A percentile compares a stretch with the other conserved stretches of the same genome.
Conservation (phyloP, 164 flowering plant species). For the Kingdonia uniflora region DNA sequence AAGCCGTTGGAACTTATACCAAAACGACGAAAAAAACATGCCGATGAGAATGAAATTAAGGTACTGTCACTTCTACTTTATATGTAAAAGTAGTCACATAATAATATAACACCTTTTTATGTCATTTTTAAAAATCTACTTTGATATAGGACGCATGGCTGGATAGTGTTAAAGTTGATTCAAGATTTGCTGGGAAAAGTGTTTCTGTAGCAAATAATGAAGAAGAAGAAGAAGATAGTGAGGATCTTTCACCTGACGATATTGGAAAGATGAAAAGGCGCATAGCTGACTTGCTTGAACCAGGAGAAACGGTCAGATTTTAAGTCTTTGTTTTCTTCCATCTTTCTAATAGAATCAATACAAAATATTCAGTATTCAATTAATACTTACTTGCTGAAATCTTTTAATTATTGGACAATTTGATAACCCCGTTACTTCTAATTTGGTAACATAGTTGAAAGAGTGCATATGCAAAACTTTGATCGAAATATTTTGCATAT, state of each 20-base stretch:
- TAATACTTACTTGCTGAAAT: neutral
- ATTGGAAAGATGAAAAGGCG: conserved; percentile 74
- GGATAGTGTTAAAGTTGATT: conserved; percentile 63
- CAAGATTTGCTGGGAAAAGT: conserved; percentile 24
- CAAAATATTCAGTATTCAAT: neutral
- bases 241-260: conserved; percentile 57
- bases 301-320: conserved; percentile 71
- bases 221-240: conserved; percentile 28
- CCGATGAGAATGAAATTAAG: conserved; percentile 51
- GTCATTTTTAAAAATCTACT: neutral
- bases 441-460: no score
- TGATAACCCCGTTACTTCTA: no score
- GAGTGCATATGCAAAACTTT: no score
- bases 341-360: no score
- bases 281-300: conserved; percentile 73
- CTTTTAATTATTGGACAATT: neutral
- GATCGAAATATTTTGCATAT: no score
- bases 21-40: conserved; percentile 10
- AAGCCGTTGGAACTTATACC: no score
- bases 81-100: no score
- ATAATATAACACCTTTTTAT: no score
- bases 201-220: conserved; percentile 7
- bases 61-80: conserved; percentile 20
- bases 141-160: conserved; percentile 90
- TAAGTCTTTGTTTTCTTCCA: neutral